Base-by-base conservation (phyloP, 225 moss, liverwort and hornwort genomes). In the Takakia lepidozioides region DNA sequence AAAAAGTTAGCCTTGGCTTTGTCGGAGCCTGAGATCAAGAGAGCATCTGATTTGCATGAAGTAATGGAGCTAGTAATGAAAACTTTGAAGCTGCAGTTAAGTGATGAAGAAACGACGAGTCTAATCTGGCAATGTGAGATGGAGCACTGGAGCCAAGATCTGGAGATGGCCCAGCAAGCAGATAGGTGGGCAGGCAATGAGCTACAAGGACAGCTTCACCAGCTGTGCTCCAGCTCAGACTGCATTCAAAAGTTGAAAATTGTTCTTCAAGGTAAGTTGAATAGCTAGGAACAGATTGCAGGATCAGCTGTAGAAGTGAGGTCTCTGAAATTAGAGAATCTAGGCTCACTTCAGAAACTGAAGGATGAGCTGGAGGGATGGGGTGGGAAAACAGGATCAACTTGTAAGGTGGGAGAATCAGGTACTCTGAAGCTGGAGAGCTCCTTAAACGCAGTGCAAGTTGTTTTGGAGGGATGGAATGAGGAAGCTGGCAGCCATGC, bases 1-100 rank as follows among this genome's bases (percentile, higher is more conserved):
- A 85, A 66, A 49, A 47, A 56, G 19, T 50, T 51, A 7, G 29
- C 70, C 42, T 49, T 93, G 20, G 59, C 18, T 19, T 59, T 56
- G 21, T 66, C 49, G 15, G 70, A 83, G 58, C 28, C 62, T 23
- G 67, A 80, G 14, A 48, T 81, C 35, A 76, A 78, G 58, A 54
- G 48, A 23, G 52, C 74, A n/a, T 49, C 38, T 2, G 85, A 83
- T 51, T 39, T 54, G 50, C 64, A 75, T n/a, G 64, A 60, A 56
- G 67, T 67, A 13, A 86, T 81, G 54, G 74, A 74, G 46, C 78
- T 70, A 69, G 85, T 83, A 19, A 70, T 93, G 22, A 54, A 70
- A 51, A 69, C 56, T 53, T 61, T 69, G 29, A 83, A 78, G 50
- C 51, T 61, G 39, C 75, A 75, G 23, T 28, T 88, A 36, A 49